Base-by-base conservation (phyloP, 495 filamentous ascomycete species). In the Neurospora tetrasperma region DNA sequence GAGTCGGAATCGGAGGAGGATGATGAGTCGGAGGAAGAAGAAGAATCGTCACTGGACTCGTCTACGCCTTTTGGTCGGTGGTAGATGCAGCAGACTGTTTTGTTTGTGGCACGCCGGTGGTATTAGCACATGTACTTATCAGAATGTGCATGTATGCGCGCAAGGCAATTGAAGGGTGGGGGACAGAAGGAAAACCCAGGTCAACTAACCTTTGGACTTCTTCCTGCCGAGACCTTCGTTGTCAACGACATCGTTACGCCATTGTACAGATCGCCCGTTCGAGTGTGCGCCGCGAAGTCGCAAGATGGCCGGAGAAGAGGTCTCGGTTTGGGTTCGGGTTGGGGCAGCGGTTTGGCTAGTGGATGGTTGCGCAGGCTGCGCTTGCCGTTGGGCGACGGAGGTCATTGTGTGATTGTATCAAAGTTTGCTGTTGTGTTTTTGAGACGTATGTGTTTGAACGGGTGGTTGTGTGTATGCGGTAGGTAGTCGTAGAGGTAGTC, bases 151-250 rank as follows among this genome's bases (percentile, higher is more conserved):
- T 7, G n/a, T n/a, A 42, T 35, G 48, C 48, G 5, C 11, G 20
- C 20, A 59, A 20, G n/a, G 59, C 18, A 18, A 10, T 69, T 46
- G 54, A 70, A 39, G 39, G 10, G 35, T 38, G 35, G 35, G 12
- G 9, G 20, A 18, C 44, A 44, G 16, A 11, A 59, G 5, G 10
- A 14, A 59, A 14, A 23, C n/a, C 20, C 11, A 16, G 40, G 35
- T 76, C 44, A 79, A 39, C 77, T 48, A 79, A 94, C 94, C 94
- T 91, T 99, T 99, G 0, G 92, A 95, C 59, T 88, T 92, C 84
- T 98, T 99, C 82, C 90, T 92, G 6, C 94, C 94, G 81, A 98
- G 86, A 5, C 94, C 94, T 81, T 99, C 96, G 77, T 99, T 99
- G 83, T 99, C 94, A 8, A 99, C 84, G 7, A 98, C 95, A 80